These are phyloP conservation scores for Laburnicola sp. DNA, from an alignment of 2,329 filamentous ascomycete genomes.

Conservation along the genomic window DNA sequence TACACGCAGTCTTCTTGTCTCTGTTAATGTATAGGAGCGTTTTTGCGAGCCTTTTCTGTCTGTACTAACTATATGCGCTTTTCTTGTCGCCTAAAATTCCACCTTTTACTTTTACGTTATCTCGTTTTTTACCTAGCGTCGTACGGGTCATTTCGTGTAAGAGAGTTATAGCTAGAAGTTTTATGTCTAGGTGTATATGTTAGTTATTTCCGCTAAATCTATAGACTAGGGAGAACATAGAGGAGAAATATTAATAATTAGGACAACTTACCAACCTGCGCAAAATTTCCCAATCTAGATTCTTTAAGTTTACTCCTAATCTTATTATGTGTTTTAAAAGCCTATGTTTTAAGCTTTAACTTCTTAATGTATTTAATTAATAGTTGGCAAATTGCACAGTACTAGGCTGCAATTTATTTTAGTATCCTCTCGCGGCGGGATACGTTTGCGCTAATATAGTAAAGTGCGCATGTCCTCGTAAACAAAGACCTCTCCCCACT, in stretches of 20 bases:
- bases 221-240: too few species aligned
- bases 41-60: background rate
- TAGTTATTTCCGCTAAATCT: too few species aligned
- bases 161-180: background rate
- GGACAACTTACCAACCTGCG: too few species aligned
- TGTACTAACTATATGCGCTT: background rate
- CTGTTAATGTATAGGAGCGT: background rate
- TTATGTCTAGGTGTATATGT: background rate
- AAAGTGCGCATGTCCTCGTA: background rate
- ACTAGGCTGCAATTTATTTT: background rate
- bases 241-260: too few species aligned
- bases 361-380: background rate
- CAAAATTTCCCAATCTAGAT: too few species aligned
- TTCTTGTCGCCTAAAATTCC: background rate
- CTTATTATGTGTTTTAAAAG: background rate
- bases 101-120: slow-evolving; percentile 1
- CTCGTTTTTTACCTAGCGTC: background rate
- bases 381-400: background rate
- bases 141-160: slow-evolving; percentile 1
- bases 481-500: background rate
- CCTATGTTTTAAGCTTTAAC: background rate
- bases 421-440: background rate
- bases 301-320: too few species aligned
- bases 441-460: background rate
- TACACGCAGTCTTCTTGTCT: background rate